Percentiles rank a stretch among this genome's conserved stretches.
These are phyloP conservation scores for Epichloe bromicola DNA, from an alignment of 2,329 filamentous ascomycete genomes.

Conservation along the genomic window DNA sequence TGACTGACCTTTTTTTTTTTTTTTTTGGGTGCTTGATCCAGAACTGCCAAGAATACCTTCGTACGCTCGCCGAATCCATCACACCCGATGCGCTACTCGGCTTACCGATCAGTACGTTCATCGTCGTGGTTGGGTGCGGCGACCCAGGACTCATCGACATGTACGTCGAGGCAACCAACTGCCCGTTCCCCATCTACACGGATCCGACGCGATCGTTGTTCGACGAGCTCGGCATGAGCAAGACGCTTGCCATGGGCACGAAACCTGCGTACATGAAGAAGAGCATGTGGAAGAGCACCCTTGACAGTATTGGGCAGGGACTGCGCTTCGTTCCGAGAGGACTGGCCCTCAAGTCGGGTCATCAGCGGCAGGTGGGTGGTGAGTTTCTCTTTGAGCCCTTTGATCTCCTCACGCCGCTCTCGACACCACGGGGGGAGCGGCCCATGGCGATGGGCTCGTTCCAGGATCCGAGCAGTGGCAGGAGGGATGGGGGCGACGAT, in stretches of 20 bases:
- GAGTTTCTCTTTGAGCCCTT: slow-evolving; percentile 63
- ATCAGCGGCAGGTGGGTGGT: slow-evolving; percentile 58
- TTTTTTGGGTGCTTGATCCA: slow-evolving; percentile 16
- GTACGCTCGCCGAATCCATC: slow-evolving; percentile 45
- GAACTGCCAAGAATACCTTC: slow-evolving; percentile 68
- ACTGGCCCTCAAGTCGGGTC: slow-evolving; percentile 49
- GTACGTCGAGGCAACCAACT: slow-evolving; percentile 50
- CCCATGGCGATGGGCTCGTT: slow-evolving; percentile 10
- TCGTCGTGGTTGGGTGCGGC: slow-evolving; percentile 63
- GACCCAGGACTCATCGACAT: slow-evolving; percentile 52
- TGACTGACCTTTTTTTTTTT: background rate
- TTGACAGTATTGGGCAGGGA: slow-evolving; percentile 43
- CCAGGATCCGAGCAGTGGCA: slow-evolving; percentile 8
- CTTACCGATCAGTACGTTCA: slow-evolving; percentile 44
- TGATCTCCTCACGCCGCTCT: slow-evolving; percentile 29
- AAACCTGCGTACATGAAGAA: slow-evolving; percentile 52
- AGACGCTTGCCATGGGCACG: slow-evolving; percentile 45
- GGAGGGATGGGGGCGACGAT: slow-evolving; percentile 13
- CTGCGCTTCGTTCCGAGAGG: slow-evolving; percentile 45
- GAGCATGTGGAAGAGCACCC: slow-evolving; percentile 35
- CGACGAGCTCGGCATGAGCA: slow-evolving; percentile 53
- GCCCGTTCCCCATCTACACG: slow-evolving; percentile 63
- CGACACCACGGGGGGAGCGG: slow-evolving; percentile 27
- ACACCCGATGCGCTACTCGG: slow-evolving; percentile 34
- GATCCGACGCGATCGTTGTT: slow-evolving; percentile 58